Evolutionary conservation across 163 green algal genomes (phyloP).

Genomic region (Coccomyxa subellipsoidea): DNA sequence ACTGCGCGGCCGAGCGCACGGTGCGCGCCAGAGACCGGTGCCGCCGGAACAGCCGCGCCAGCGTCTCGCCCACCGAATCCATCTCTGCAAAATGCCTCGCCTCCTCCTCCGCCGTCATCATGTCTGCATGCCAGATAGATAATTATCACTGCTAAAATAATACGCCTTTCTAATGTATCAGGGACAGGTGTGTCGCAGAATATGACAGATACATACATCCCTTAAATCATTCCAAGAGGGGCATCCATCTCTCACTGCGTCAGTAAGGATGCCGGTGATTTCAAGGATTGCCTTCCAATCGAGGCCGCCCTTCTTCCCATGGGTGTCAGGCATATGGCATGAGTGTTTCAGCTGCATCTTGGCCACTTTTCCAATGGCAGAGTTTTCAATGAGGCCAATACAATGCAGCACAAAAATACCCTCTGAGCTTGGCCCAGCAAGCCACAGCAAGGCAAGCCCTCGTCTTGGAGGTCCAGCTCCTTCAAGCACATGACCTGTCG

Average conservation of each 20-base stretch:
- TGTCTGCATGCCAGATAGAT: slow-evolving; percentile 11
- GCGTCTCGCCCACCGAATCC: not conserved
- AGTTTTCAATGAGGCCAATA: no score
- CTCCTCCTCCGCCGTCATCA: slow-evolving; percentile 11
- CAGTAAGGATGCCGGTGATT: no score
- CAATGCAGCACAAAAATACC: no score
- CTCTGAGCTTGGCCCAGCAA: no score
- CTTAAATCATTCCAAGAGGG: not conserved
- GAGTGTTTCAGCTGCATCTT: no score
- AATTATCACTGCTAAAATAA: not conserved
- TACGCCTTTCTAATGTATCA: not conserved
- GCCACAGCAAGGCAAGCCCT: no score
- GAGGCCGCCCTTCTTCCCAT: not conserved
- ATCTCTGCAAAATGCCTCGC: not conserved
- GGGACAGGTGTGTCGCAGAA: not conserved
- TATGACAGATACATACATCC: not conserved
- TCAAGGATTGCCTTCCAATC: not conserved
- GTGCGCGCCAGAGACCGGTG: not conserved
- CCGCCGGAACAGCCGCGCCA: not conserved
- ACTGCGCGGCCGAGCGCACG: not conserved
- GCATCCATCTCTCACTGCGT: no score
- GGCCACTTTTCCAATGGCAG: no score
- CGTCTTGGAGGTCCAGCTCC: no score
- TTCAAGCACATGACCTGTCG: no score
- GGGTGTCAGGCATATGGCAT: no score